These are phyloP conservation scores for Gleditsia sinensis DNA, from an alignment of 306 rosid species.

Conservation along the genomic window DNA sequence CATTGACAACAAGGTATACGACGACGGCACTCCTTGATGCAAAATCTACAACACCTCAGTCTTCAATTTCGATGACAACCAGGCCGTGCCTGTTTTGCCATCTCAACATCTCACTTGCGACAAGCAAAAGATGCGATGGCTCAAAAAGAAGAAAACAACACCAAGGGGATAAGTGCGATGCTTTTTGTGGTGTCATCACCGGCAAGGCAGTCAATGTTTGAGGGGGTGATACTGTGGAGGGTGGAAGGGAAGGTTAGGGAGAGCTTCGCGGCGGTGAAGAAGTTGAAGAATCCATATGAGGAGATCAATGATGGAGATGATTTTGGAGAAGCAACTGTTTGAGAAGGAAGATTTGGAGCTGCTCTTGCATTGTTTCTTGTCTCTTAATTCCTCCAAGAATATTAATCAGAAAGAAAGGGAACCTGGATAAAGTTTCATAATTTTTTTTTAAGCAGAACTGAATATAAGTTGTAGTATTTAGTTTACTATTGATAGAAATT, in stretches of 20 bases:
- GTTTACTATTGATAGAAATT: too few species aligned
- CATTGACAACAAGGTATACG: constrained; percentile 34
- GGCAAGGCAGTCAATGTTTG: constrained; percentile 63
- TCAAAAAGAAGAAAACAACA: constrained; percentile 37
- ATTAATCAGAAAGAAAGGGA: too few species aligned
- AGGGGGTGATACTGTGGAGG: constrained; percentile 32
- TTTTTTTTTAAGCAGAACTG: too few species aligned
- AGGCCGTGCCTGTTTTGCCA: constrained; percentile 23
- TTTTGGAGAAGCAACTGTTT: constrained; percentile 58
- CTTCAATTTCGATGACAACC: constrained; percentile 28
- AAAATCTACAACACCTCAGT: constrained; percentile 51
- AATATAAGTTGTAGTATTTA: too few species aligned
- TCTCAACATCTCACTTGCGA: constrained; percentile 25
- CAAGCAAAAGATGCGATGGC: constrained; percentile 33
- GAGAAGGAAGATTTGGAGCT: constrained; percentile 54
- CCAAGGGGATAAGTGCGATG: constrained; percentile 42
- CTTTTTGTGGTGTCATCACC: constrained; percentile 18
- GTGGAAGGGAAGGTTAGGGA: constrained; percentile 42
- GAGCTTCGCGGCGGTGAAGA: constrained; percentile 62
- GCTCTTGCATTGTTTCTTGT: constrained; percentile 54
- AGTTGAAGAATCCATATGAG: constrained; percentile 51
- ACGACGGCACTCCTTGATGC: constrained; percentile 35
- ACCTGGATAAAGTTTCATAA: too few species aligned
- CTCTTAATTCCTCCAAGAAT: constrained; percentile 47
- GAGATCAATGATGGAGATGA: constrained; percentile 72